phyloP scores from a whole-genome alignment of 1,284 basidiomycete genomes.

The Pascua sp. region DNA sequence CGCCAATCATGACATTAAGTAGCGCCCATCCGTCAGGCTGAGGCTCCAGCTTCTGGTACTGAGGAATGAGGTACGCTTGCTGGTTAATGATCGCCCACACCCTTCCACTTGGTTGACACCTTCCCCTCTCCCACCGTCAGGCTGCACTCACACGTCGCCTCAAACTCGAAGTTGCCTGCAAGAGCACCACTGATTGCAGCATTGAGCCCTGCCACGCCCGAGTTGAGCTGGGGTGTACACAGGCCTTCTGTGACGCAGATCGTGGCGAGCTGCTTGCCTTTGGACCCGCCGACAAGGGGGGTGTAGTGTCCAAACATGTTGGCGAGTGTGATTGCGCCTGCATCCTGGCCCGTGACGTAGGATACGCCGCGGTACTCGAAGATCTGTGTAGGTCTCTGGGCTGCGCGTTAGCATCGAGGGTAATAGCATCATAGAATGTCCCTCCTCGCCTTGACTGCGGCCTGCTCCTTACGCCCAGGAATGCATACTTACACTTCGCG shows the following conservation, averaged over 20 bases:
- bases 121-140: too few relatives aligned
- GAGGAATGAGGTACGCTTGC: conserved; percentile 41
- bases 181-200: conserved; percentile 37
- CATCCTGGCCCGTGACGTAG: conserved; percentile 45
- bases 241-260: background rate
- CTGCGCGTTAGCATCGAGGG: too few relatives aligned
- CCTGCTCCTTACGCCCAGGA: too few relatives aligned
- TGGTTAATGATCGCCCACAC: background rate
- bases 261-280: conserved; percentile 20
- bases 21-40: conserved; percentile 41
- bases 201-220: conserved; percentile 35
- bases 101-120: too few relatives aligned
- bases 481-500: conserved; percentile 17
- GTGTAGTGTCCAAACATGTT: conserved; percentile 32
- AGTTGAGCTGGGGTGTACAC: conserved; percentile 16
- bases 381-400: conserved; percentile 11
- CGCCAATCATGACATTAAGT: conserved; percentile 46
- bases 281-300: conserved; percentile 25
- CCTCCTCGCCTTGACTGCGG: too few relatives aligned
- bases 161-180: conserved; percentile 22
- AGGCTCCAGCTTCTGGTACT: conserved; percentile 22
- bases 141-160: conserved; percentile 32
- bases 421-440: too few relatives aligned
- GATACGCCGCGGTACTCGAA: conserved; percentile 47
- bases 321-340: conserved; percentile 40